Percentiles rank a stretch among this genome's conserved stretches.
Evolutionary conservation across 23 red algal genomes (phyloP).

Genomic region (Cyanidioschyzon merolae): DNA sequence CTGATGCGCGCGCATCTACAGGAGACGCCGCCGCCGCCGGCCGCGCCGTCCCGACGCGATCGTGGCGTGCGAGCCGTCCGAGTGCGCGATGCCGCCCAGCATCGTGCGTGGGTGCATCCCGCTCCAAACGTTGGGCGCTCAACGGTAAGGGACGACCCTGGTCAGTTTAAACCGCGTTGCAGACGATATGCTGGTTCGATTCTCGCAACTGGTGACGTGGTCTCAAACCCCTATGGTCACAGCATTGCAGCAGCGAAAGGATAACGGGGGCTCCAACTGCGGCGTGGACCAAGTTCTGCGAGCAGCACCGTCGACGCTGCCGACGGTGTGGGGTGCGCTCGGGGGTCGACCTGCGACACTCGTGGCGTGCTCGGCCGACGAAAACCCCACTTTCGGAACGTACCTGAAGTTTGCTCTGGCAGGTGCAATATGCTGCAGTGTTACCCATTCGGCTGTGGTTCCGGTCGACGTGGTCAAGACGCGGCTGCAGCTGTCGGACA

Average conservation of each 20-base stretch:
- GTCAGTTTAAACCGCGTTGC: no score
- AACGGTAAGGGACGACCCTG: no score
- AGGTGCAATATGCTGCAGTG: constrained; percentile 27
- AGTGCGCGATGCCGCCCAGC: no score
- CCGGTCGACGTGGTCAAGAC: constrained; percentile 31
- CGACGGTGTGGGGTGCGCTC: not conserved
- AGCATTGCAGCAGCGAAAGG: not conserved
- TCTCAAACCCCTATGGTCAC: not conserved
- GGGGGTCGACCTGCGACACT: not conserved
- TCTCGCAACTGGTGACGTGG: not conserved
- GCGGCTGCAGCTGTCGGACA: constrained; percentile 24
- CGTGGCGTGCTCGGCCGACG: not conserved
- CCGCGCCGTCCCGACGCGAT: no score
- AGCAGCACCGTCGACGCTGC: not conserved
- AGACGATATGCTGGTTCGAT: not conserved
- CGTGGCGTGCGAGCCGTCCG: no score
- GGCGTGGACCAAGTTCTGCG: not conserved
- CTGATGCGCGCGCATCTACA: no score
- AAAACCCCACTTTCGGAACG: not conserved
- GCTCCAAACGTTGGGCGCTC: no score
- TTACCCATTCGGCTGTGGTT: constrained; percentile 22
- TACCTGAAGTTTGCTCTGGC: constrained; percentile 29
- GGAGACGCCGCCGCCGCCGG: no score
- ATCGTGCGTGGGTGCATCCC: no score
- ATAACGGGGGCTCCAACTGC: not conserved